Base-by-base conservation (phyloP, 257 asterid species). In the Solanum stenotomum region DNA sequence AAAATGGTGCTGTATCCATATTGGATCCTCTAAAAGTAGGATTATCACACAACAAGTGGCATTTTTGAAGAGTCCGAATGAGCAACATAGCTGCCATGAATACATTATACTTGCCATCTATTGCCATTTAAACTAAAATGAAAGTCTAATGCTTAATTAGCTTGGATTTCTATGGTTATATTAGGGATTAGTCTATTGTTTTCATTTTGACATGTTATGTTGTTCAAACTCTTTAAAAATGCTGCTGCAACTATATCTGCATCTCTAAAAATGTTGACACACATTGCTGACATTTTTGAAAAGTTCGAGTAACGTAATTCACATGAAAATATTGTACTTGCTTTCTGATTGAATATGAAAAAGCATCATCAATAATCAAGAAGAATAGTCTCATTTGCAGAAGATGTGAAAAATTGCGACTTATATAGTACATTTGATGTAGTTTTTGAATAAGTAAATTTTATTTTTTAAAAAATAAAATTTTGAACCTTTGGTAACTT, bases 171-270 rank as follows among this genome's bases (percentile, higher is more conserved):
- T 25, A 25, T 70, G 37, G 40, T 15, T 34, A 1, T 72, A 31
- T 33, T 33, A 72, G 42, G 42, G 79, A 72, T 18, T 33, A 10
- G 49, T 75, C 10, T 20, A 5, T 35, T 75, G 29, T 22, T 75
- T 74, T 74, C 5, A 5, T 8, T 35, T 14, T 75, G 31, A 75
- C 52, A 37, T 75, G 27, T 5, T 72, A 31, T 71, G 40, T 33
- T 72, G 25, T 4, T 71, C 4, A 2, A 15, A 20, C 44, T 33
- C 44, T 72, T 20, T 4, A 33, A 72, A 72, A 18, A 72, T 20
- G 1, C 0, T 18, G 27, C 7, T 72, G 7, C 0, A 18, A 4
- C 0, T 0, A 3, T 72, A 33, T 2, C 2, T 10, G 34, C 9
- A 29, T 10, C 12, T 31, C 3, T 10, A 2, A 33, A 72, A 33